Percentiles rank a stretch among this genome's conserved stretches.
These are phyloP conservation scores for Teunomyces pallodes DNA, from an alignment of 805 yeast species.

Conservation along the genomic window DNA sequence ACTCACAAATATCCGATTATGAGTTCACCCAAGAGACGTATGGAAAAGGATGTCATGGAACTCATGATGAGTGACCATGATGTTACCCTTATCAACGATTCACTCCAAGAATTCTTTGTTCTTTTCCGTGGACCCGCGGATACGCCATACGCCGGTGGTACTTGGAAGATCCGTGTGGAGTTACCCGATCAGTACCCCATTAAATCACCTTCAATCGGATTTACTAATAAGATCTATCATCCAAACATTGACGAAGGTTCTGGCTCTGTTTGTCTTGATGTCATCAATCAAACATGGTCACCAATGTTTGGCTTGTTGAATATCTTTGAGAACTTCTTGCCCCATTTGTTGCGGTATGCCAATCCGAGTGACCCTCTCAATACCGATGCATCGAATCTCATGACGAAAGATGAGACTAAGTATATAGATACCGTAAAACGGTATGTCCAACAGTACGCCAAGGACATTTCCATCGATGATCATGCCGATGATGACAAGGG, in stretches of 20 bases:
- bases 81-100: conserved; percentile 75
- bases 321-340: conserved; percentile 88
- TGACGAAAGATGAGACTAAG: conserved; percentile 61
- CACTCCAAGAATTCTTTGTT: conserved; percentile 79
- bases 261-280: conserved; percentile 94
- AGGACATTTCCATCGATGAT: conserved; percentile 42
- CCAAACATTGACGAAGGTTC: conserved; percentile 91
- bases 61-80: conserved; percentile 93
- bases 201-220: conserved; percentile 94
- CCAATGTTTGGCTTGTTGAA: conserved; percentile 93
- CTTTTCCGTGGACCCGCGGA: conserved; percentile 78
- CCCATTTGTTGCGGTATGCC: conserved; percentile 88
- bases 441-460: conserved; percentile 68
- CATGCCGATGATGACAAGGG: conserved; percentile 28
- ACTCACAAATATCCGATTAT: background rate
- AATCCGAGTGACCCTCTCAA: conserved; percentile 93
- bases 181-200: conserved; percentile 94
- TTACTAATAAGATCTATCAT: conserved; percentile 85
- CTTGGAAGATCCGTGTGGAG: conserved; percentile 90
- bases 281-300: conserved; percentile 96
- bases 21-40: conserved; percentile 65
- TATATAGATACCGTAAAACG: conserved; percentile 70
- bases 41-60: conserved; percentile 96
- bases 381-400: conserved; percentile 80
- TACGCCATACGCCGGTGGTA: conserved; percentile 85